Evolutionary conservation across 345 rosid genomes (phyloP), one percentile per base, ranked within the genome.

Genomic region (Nasturtium officinale): DNA sequence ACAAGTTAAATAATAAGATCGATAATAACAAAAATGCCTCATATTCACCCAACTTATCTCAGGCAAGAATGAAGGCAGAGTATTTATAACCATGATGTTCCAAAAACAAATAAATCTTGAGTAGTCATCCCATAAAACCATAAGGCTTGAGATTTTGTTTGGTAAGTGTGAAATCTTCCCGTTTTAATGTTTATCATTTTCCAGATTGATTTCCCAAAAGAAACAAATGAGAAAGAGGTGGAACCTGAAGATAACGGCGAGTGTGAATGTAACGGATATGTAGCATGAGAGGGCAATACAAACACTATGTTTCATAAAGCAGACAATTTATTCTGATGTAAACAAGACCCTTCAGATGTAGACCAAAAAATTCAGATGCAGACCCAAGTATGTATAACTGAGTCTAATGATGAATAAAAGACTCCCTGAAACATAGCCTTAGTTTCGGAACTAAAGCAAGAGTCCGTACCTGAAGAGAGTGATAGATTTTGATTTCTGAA

Each of bases 301-400:
- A 28, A 28, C n/a, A n/a, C 30, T 28, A 28, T 28, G 6, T 28
- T 28, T 28, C 6, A 72, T n/a, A n/a, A n/a, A n/a, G n/a, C n/a
- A n/a, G 25, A 23, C 25, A 23, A 1, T 23, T 23, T 1, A 23
- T 23, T 23, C 25, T 1, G 11, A 81, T 43, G 59, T 70, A 83
- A 17, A 81, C 79, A 1, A 83, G 84, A 23, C 85, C 85, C n/a
- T 80, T 80, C 72, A 75, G 5, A 57, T 42, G 81, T 26, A 29
- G 32, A 29, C 32, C 32, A 29, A 6, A 29, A 0, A 29, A 29
- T 26, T 2, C 29, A 26, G 29, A 26, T 26, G 37, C 56, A 84
- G 54, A 26, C 74, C 81, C 82, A 77, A 25, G 81, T 50, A 57
- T 82, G 81, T 20, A 65, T 68, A 25, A 32, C 33, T 26, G 55